A percentile compares a stretch with the other conserved stretches of the same genome.
phyloP scores from a whole-genome alignment of 768 basidiomycete species.

The Suillus brevipes region DNA sequence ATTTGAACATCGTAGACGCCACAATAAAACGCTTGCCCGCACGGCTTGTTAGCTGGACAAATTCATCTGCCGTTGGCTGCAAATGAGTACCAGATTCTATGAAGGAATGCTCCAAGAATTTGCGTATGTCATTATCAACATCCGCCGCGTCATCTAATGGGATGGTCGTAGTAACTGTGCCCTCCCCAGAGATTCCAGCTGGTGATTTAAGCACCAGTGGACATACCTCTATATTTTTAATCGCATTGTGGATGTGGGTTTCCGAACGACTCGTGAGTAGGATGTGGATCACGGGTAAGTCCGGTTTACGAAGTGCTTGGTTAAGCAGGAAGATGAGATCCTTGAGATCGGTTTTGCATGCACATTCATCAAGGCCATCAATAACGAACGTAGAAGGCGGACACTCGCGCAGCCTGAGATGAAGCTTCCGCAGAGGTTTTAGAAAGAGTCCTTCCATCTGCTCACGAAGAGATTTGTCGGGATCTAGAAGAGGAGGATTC shows the following conservation, averaged over 20 bases:
- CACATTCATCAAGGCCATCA: not conserved
- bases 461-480: not conserved
- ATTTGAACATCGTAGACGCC: not conserved
- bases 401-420: not conserved
- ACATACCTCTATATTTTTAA: too few species aligned
- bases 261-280: not conserved
- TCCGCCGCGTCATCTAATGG: not conserved
- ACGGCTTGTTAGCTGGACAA: not conserved
- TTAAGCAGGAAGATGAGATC: not conserved
- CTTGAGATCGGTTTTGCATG: accelerated
- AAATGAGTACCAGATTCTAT: not conserved
- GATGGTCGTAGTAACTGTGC: not conserved
- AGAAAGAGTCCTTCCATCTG: not conserved
- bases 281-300: not conserved
- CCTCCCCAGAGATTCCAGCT: not conserved
- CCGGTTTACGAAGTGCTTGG: not conserved
- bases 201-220: not conserved
- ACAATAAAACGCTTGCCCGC: not conserved
- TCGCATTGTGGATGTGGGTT: not conserved
- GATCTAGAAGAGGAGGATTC: not conserved
- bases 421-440: not conserved
- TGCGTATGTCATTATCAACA: not conserved
- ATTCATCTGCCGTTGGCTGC: not conserved
- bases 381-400: not conserved
- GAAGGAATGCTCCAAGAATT: not conserved